Evolutionary conservation across 2,329 filamentous ascomycete genomes (phyloP), one percentile per base, ranked within the genome.

Genomic region (Thielaviopsis ethacetica): DNA sequence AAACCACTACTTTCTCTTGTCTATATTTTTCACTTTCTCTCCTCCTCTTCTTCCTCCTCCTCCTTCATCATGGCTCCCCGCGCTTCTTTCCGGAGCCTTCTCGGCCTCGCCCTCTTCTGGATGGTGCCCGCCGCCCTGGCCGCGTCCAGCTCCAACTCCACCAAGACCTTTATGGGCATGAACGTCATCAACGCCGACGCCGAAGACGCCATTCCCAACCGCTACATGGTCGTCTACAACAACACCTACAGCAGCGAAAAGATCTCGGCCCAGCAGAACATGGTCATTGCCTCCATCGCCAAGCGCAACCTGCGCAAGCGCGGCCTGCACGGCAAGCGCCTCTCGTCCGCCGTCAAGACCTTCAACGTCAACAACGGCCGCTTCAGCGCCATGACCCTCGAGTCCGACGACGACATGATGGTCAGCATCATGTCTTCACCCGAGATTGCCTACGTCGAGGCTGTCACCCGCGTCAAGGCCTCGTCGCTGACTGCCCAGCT

Each of bases 211-310:
- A 75, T 84, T 54, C 70, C 77, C 41, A 76, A 79, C 70, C 72
- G 74, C 54, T 85, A 82, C 69, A 84, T 85, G 62, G 80, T 84
- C 58, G 80, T 85, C 60, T 84, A 83, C 72, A 80, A 83, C 68
- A 72, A 72, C 63, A 76, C 74, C 59, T 75, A 74, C 63, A 71
- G 70, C 62, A 70, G 75, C 22, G 73, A 73, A 17, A 70, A 71
- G 44, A 75, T 84, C 64, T 68, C 71, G 44, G 70, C 73, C 54
- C 77, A 81, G 67, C 70, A 79, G 65, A 68, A 71, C 34, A 71
- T 69, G 59, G 73, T 82, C 65, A 73, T 71, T 59, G 66, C 72
- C 50, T 68, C 75, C 52, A 68, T 84, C 59, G 71, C 76, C 67
- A 82, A 78, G 70, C 78, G 79, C 64, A 82, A 82, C 67, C 64